phyloP scores from a whole-genome alignment of 345 rosid species.

The Stellera chamaejasme region DNA sequence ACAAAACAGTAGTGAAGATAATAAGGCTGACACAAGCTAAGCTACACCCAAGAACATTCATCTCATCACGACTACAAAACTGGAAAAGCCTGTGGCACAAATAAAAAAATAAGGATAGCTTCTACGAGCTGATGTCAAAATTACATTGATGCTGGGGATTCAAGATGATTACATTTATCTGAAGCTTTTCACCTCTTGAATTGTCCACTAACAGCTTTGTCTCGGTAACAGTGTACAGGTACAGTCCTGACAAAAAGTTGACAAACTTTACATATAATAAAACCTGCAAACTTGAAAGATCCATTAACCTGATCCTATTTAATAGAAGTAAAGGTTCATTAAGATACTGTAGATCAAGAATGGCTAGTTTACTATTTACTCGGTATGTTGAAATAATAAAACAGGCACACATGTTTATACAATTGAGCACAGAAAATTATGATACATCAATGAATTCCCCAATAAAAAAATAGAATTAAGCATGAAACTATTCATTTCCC shows the following conservation, averaged over 20 bases:
- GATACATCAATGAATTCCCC: no score
- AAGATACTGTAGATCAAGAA: no score
- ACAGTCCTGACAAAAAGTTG: constrained; percentile 33
- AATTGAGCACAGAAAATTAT: no score
- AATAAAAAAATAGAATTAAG: no score
- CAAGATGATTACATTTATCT: constrained; percentile 38
- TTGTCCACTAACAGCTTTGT: constrained; percentile 62
- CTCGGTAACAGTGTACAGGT: constrained; percentile 46
- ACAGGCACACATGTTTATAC: no score
- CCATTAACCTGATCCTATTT: no score
- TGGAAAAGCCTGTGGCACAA: not conserved
- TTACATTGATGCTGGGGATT: not conserved
- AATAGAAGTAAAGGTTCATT: no score
- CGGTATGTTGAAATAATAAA: no score
- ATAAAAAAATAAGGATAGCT: not conserved
- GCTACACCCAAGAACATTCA: not conserved
- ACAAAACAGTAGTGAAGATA: not conserved
- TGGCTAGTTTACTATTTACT: no score
- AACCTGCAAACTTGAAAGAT: no score
- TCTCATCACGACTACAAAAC: not conserved
- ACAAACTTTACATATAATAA: not conserved
- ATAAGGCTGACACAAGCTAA: not conserved
- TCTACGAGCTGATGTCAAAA: constrained; percentile 1
- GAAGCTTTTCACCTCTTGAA: constrained; percentile 58
- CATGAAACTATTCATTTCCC: no score